Evolutionary conservation across 2,329 filamentous ascomycete species (phyloP).

Genomic region (Pseudogymnoascus sp.): DNA sequence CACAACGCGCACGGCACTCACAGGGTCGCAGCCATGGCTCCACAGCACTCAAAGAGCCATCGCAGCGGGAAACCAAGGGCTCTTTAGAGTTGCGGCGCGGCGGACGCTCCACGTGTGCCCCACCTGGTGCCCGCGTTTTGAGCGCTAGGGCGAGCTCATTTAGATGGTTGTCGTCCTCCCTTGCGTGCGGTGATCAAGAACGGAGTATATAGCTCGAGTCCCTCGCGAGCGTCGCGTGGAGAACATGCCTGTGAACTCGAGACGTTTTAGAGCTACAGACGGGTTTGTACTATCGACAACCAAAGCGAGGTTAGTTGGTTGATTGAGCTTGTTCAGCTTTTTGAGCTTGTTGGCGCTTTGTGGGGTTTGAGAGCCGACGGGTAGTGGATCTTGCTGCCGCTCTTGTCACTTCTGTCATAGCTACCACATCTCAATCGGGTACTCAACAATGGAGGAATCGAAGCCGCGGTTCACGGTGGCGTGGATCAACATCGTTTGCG

Average conservation of each 20-base stretch:
- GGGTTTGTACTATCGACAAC: background rate
- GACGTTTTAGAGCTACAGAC: background rate
- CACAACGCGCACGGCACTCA: background rate
- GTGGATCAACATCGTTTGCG: slow-evolving; percentile 11
- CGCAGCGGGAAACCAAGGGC: background rate
- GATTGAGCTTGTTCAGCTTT: background rate
- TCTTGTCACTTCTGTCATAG: background rate
- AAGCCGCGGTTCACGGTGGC: slow-evolving; percentile 10
- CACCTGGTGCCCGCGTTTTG: background rate
- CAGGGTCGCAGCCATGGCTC: background rate
- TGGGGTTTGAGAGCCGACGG: background rate
- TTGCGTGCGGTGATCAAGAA: background rate
- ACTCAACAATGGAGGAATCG: background rate
- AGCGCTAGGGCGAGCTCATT: background rate
- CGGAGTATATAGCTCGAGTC: slow-evolving; percentile 5
- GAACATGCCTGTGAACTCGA: background rate
- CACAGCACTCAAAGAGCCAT: background rate
- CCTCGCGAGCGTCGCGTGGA: background rate
- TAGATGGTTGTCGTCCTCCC: background rate
- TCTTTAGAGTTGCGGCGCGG: slow-evolving; percentile 3
- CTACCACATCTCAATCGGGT: background rate
- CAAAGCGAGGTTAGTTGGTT: background rate
- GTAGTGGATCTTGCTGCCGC: background rate
- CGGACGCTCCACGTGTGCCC: background rate
- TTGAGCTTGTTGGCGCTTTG: background rate